Percentiles rank a stretch among this genome's conserved stretches.
Conservation (phyloP, 2,329 filamentous ascomycete genomes). For the Fusarium burgessii region DNA sequence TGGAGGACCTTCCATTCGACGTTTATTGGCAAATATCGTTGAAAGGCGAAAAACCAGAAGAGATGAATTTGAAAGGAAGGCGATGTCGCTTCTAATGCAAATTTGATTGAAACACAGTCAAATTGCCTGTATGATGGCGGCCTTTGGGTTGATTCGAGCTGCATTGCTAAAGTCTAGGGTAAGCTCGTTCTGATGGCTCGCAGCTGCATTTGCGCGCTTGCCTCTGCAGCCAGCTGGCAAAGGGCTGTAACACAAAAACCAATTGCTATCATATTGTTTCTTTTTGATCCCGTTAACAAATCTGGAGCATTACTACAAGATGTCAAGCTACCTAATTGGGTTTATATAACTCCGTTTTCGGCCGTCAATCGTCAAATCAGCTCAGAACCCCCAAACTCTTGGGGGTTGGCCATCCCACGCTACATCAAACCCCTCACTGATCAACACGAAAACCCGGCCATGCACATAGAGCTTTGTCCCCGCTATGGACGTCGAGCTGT, state of each 20-base stretch:
- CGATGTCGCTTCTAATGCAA: too few species aligned
- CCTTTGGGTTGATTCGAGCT: not conserved
- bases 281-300: not conserved
- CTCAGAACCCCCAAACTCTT: slow-evolving; percentile 29
- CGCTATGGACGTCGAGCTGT: slow-evolving; percentile 23
- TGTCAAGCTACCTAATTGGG: not conserved
- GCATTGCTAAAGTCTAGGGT: slow-evolving; percentile 21
- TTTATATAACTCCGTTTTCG: slow-evolving; percentile 5
- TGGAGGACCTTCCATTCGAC: not conserved
- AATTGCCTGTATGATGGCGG: not conserved
- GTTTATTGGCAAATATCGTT: too few species aligned
- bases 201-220: not conserved
- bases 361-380: slow-evolving; percentile 11
- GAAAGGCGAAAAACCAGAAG: not conserved
- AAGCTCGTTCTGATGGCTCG: not conserved
- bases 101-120: not conserved
- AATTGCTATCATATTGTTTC: not conserved
- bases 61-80: not conserved
- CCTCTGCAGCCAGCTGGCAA: slow-evolving; percentile 3
- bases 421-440: slow-evolving; percentile 31
- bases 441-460: slow-evolving; percentile 26
- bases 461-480: slow-evolving; percentile 9
- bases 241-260: not conserved
- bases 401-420: slow-evolving; percentile 27
- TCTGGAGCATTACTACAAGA: not conserved